These are phyloP conservation scores for Globisporangium abappressorium DNA, from an alignment of 352 stramenopile genomes.

Conservation along the genomic window DNA sequence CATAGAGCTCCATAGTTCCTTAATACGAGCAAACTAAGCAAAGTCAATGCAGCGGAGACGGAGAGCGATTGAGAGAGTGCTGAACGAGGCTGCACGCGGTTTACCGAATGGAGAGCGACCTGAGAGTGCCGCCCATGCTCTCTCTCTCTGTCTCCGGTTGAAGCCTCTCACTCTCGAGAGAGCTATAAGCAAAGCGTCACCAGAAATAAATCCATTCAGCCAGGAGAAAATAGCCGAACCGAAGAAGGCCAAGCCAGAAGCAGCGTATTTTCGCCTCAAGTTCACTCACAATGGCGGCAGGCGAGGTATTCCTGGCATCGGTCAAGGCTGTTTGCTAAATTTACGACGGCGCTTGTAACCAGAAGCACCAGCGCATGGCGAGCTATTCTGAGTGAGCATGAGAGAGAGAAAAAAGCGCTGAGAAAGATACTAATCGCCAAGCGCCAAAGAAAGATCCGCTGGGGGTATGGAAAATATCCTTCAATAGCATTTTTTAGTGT, in stretches of 20 bases:
- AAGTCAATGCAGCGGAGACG: background rate
- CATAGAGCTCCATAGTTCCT: constrained; percentile 10
- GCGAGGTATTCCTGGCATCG: background rate
- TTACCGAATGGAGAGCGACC: constrained; percentile 12
- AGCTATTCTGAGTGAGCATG: background rate
- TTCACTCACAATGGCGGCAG: background rate
- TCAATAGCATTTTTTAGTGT: background rate
- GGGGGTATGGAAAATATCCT: background rate
- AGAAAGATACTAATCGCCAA: background rate
- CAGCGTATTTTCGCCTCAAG: background rate
- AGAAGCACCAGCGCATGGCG: background rate
- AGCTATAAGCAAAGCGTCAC: constrained; percentile 1
- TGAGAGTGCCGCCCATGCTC: background rate
- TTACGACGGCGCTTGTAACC: background rate
- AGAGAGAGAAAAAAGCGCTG: background rate
- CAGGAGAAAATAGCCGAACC: background rate
- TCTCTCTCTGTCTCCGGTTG: background rate
- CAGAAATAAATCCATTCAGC: constrained; percentile 1
- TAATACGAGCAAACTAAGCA: background rate
- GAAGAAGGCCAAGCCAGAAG: background rate
- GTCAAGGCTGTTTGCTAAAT: background rate
- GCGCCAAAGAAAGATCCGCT: background rate
- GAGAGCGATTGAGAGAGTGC: background rate
- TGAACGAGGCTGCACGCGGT: constrained; percentile 6
- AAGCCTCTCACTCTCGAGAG: background rate